A percentile compares a stretch with the other conserved stretches of the same genome.
These are phyloP conservation scores for Lunularia cruciata DNA, from an alignment of 225 moss, liverwort and hornwort species.

Conservation along the genomic window DNA sequence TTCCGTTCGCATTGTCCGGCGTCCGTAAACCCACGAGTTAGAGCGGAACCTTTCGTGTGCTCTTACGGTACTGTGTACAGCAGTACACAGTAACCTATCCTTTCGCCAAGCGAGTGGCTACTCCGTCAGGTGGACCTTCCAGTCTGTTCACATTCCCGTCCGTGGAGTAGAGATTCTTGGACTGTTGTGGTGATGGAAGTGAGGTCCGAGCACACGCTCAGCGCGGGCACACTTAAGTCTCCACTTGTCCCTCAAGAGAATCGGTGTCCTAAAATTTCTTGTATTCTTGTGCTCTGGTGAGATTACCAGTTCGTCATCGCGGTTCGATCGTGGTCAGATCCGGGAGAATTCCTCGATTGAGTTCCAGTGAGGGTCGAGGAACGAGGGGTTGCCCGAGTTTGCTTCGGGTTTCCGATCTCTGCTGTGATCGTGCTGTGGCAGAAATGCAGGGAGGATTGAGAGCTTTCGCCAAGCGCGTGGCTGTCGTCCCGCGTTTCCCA, in stretches of 20 bases:
- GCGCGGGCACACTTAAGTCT: background rate
- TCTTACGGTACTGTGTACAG: too few relatives aligned
- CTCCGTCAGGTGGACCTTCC: too few relatives aligned
- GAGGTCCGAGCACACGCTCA: background rate
- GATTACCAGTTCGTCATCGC: background rate
- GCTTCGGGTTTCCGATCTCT: background rate
- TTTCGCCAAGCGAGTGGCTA: too few relatives aligned
- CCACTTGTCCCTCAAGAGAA: background rate
- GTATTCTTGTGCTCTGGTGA: background rate
- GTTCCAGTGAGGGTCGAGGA: too few relatives aligned
- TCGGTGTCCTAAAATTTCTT: background rate
- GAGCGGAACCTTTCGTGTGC: too few relatives aligned
- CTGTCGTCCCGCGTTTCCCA: constrained; percentile 11
- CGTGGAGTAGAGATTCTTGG: too few relatives aligned
- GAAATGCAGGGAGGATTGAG: constrained; percentile 26
- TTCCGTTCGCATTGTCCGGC: too few relatives aligned
- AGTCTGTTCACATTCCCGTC: too few relatives aligned
- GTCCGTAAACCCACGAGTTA: too few relatives aligned
- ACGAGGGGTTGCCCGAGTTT: too few relatives aligned
- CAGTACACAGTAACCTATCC: too few relatives aligned
- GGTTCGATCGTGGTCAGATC: background rate
- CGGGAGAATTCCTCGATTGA: background rate
- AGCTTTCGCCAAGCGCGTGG: constrained; percentile 26
- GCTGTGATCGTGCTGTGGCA: background rate
- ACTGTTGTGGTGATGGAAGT: background rate